Conservation (phyloP, 176 grass and related monocot species). For the Oryza brachyantha region DNA sequence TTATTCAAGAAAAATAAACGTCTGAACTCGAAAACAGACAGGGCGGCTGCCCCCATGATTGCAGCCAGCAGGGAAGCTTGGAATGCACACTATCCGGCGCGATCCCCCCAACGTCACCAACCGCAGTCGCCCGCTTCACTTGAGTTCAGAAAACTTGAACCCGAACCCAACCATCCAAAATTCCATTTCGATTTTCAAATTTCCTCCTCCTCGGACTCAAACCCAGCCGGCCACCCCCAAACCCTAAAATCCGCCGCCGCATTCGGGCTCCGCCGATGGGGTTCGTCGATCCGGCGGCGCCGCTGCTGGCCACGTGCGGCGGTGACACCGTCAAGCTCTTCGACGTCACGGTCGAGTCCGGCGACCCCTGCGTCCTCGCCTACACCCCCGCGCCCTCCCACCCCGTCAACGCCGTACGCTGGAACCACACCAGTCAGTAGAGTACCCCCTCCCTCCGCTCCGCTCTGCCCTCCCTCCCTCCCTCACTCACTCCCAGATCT, state of each 20-base stretch:
- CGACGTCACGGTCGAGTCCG: conserved; percentile 68
- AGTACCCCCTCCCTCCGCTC: conserved; percentile 17
- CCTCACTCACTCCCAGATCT: conserved; percentile 27
- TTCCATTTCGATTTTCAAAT: conserved; percentile 52
- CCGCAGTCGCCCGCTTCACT: not conserved
- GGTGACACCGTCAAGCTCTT: conserved; percentile 92
- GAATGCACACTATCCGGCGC: conserved; percentile 20
- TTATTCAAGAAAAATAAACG: too few relatives aligned
- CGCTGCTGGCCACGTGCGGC: conserved; percentile 79
- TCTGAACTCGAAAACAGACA: not conserved
- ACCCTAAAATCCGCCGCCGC: conserved; percentile 11
- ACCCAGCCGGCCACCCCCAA: conserved; percentile 1
- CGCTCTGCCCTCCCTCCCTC: not conserved
- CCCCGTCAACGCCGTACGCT: conserved; percentile 80
- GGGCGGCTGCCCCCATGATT: not conserved
- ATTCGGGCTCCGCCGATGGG: conserved; percentile 49
- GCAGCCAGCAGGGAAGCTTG: conserved; percentile 20
- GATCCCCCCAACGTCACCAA: conserved; percentile 6
- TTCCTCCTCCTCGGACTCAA: conserved; percentile 5
- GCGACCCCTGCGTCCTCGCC: conserved; percentile 87
- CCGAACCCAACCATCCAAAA: not conserved
- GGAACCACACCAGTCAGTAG: conserved; percentile 94
- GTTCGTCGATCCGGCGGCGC: conserved; percentile 71
- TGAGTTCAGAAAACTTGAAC: not conserved
- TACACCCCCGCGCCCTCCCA: conserved; percentile 56